Percentiles rank a stretch among this genome's conserved stretches.
Evolutionary conservation across 176 grass and related monocot species (phyloP).

Genomic region (Poa annua): DNA sequence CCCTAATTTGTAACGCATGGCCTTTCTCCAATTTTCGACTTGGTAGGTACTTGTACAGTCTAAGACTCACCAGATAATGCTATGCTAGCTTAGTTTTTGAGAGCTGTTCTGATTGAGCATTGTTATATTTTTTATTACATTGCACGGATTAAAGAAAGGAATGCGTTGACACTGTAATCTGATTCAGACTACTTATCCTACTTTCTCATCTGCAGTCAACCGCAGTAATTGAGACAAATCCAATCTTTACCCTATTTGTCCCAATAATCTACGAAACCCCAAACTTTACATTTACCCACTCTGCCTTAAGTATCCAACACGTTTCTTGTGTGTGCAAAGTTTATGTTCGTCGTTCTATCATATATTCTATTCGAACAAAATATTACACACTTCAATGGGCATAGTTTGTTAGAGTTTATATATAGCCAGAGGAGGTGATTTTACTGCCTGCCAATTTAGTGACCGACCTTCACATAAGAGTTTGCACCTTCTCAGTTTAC

Average conservation of each 20-base stretch:
- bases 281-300: background rate
- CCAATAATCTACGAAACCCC: background rate
- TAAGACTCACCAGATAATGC: background rate
- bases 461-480: background rate
- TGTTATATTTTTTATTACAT: background rate
- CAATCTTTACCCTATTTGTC: background rate
- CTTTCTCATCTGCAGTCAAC: background rate
- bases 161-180: background rate
- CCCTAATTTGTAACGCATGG: background rate
- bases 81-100: constrained; percentile 17
- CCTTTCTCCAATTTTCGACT: background rate
- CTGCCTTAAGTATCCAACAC: background rate
- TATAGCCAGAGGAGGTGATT: background rate
- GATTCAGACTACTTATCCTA: constrained; percentile 11
- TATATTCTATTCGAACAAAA: background rate
- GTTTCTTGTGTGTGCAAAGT: background rate
- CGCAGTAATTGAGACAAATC: background rate
- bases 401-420: background rate
- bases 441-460: background rate
- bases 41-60: background rate
- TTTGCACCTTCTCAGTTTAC: background rate
- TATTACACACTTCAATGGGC: background rate
- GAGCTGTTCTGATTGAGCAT: background rate
- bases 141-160: background rate
- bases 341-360: background rate